Evolutionary conservation across 768 basidiomycete genomes (phyloP).

Genomic region (Amanita fuliginea): DNA sequence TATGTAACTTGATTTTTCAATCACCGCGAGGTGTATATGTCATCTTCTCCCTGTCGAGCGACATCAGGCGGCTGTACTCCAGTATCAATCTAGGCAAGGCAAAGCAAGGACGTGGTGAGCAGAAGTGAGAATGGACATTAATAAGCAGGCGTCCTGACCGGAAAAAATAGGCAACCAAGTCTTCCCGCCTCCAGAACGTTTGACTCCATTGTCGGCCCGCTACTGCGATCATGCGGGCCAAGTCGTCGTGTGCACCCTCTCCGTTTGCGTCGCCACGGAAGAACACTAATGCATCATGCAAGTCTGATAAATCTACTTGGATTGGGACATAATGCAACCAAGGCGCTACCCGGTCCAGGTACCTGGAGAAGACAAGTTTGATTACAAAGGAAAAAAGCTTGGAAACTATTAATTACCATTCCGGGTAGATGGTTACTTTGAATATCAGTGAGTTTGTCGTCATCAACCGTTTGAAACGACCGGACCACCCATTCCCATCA

Average conservation of each 20-base stretch:
- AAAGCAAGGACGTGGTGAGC: not conserved
- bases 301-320: constrained; percentile 50
- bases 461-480: constrained; percentile 57
- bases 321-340: constrained; percentile 74
- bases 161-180: constrained; percentile 32
- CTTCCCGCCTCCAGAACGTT: constrained; percentile 36
- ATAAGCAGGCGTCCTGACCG: constrained; percentile 24
- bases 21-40: constrained; percentile 8
- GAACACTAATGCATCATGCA: constrained; percentile 64
- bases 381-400: not conserved
- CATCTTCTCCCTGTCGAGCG: constrained; percentile 18
- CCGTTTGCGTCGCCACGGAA: constrained; percentile 56
- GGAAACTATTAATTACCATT: constrained; percentile 35
- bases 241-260: constrained; percentile 46
- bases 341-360: constrained; percentile 42
- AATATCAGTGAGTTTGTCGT: constrained; percentile 53
- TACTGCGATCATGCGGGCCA: constrained; percentile 41
- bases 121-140: not conserved
- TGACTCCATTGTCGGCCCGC: constrained; percentile 21
- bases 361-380: constrained; percentile 27
- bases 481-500: constrained; percentile 60
- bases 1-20: not conserved
- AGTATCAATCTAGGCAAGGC: constrained; percentile 13
- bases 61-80: constrained; percentile 20
- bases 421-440: constrained; percentile 64